Conservation (phyloP, 2,329 filamentous ascomycete genomes). For the Lasiodiplodia hormozganensis region DNA sequence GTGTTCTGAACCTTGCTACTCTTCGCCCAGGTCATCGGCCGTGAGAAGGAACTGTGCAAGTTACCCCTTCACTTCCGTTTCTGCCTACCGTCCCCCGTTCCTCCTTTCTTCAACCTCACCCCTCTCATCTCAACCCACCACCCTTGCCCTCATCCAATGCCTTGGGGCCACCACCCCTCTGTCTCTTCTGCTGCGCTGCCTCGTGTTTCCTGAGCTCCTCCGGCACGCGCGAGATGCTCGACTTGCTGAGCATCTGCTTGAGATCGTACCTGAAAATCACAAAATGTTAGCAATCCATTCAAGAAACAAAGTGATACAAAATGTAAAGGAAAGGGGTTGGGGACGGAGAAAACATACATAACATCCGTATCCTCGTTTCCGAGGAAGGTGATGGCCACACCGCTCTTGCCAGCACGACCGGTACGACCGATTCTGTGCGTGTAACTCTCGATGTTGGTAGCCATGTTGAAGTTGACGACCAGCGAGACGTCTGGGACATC, state of each 20-base stretch:
- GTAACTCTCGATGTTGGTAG: constrained; percentile 97
- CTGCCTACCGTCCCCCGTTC: neutral
- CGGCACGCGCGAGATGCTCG: constrained; percentile 83
- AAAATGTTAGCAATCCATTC: constrained; percentile 16
- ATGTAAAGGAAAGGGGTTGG: neutral
- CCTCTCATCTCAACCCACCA: constrained; percentile 24
- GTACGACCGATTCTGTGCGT: constrained; percentile 99
- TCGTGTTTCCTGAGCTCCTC: constrained; percentile 91
- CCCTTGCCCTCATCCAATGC: constrained; percentile 41
- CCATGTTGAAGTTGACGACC: constrained; percentile 98
- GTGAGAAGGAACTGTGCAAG: too few species aligned
- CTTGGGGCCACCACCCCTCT: constrained; percentile 34
- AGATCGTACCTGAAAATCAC: constrained; percentile 69
- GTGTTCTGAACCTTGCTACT: too few species aligned
- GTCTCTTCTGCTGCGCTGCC: constrained; percentile 81
- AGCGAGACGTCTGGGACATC: constrained; percentile 93
- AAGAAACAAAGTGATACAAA: neutral
- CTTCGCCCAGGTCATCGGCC: too few species aligned
- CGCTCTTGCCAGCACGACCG: constrained; percentile 94
- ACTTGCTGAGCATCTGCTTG: constrained; percentile 95
- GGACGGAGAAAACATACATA: constrained; percentile 62
- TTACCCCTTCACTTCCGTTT: too few species aligned
- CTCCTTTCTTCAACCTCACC: neutral
- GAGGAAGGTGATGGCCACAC: constrained; percentile 94
- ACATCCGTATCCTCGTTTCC: constrained; percentile 89